phyloP scores from a whole-genome alignment of 2,329 filamentous ascomycete species.

The Aureobasidium uvarum region DNA sequence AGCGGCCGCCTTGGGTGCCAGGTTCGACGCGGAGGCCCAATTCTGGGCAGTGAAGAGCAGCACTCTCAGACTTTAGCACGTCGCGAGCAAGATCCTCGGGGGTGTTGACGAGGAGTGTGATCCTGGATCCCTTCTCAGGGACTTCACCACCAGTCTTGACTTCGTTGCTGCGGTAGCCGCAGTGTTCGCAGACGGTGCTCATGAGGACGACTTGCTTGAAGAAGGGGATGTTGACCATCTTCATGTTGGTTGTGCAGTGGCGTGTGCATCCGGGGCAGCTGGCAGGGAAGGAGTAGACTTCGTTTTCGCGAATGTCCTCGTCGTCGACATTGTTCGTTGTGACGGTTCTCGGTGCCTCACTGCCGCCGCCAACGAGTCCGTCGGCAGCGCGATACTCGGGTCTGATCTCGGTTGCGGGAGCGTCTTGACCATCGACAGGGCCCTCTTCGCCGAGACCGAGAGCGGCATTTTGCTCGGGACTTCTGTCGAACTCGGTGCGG shows the following conservation, averaged over 20 bases:
- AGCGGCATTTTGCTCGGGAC: conserved; percentile 78
- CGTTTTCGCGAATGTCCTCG: conserved; percentile 79
- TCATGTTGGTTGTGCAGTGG: conserved; percentile 89
- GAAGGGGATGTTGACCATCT: conserved; percentile 96
- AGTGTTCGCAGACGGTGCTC: conserved; percentile 87
- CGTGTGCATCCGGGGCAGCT: conserved; percentile 89
- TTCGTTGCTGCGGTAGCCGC: conserved; percentile 89
- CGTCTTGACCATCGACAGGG: conserved; percentile 38
- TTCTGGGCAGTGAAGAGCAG: conserved; percentile 81
- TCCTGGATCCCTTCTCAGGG: conserved; percentile 78
- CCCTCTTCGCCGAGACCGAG: conserved; percentile 66
- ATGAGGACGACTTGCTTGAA: conserved; percentile 98
- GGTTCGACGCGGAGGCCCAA: conserved; percentile 84
- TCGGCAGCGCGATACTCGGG: conserved; percentile 52
- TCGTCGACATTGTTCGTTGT: conserved; percentile 44
- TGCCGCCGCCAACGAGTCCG: conserved; percentile 33
- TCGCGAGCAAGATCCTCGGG: conserved; percentile 78
- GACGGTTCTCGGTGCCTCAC: conserved; percentile 13
- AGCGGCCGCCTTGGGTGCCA: conserved; percentile 89
- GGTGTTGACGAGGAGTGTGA: conserved; percentile 70
- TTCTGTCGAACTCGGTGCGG: conserved; percentile 79
- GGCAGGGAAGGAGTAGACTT: conserved; percentile 90
- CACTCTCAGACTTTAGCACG: conserved; percentile 95
- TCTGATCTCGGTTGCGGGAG: conserved; percentile 57
- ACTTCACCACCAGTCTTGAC: conserved; percentile 96